Evolutionary conservation across 345 rosid species (phyloP).

Genomic region (Citrus maxima): DNA sequence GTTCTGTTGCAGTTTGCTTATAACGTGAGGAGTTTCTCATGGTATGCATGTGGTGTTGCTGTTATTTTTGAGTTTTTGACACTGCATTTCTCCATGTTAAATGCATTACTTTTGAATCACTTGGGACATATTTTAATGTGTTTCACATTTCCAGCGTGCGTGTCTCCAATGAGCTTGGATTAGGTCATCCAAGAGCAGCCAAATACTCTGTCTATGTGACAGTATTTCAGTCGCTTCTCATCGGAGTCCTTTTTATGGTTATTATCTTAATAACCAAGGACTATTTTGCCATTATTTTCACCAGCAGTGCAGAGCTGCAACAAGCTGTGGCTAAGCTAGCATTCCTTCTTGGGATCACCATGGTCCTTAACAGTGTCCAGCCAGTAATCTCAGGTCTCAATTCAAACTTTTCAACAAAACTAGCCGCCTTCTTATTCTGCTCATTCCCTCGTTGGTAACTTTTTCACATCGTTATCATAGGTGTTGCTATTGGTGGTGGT

Average conservation of each 20-base stretch:
- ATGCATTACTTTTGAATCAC: too few relatives aligned
- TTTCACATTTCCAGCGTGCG: constrained; percentile 48
- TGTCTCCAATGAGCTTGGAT: constrained; percentile 78
- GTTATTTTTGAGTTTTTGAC: too few relatives aligned
- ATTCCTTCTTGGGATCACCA: constrained; percentile 65
- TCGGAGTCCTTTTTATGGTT: constrained; percentile 65
- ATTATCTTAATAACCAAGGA: constrained; percentile 45
- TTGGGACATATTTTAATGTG: neutral
- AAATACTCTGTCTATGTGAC: constrained; percentile 66
- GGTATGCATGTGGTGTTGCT: too few relatives aligned
- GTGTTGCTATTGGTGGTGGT: constrained; percentile 87
- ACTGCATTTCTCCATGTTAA: neutral
- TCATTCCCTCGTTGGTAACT: neutral
- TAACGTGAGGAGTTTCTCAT: too few relatives aligned
- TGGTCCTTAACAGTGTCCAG: constrained; percentile 84
- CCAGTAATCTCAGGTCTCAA: constrained; percentile 74
- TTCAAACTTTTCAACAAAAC: neutral
- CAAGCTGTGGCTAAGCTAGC: constrained; percentile 56
- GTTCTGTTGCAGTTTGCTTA: neutral
- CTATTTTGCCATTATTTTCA: constrained; percentile 58
- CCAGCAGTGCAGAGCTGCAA: constrained; percentile 50
- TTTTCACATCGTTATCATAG: constrained; percentile 22
- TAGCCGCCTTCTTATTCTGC: neutral
- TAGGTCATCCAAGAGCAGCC: constrained; percentile 68
- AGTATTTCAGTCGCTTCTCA: constrained; percentile 49